Evolutionary conservation across 2,329 filamentous ascomycete genomes (phyloP).

Genomic region (Neonectria magnoliae): DNA sequence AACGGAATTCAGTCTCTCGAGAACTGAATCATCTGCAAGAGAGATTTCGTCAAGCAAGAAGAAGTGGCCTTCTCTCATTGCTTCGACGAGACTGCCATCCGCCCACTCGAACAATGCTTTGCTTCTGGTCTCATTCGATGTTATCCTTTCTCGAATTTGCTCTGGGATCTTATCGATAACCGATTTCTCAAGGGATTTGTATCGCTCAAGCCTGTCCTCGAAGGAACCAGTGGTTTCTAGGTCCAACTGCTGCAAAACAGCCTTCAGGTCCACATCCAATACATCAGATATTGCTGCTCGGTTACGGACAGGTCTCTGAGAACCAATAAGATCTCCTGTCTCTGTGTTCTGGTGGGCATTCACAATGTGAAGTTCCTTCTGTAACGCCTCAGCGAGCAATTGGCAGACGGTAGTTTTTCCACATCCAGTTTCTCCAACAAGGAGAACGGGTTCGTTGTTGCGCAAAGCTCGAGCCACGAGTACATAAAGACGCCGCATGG

Average conservation of each 20-base stretch:
- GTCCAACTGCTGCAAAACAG: slow-evolving; percentile 55
- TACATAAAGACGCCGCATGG: slow-evolving; percentile 91
- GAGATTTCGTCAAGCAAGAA: slow-evolving; percentile 99
- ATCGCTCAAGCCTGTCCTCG: slow-evolving; percentile 67
- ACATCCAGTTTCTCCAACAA: slow-evolving; percentile 96
- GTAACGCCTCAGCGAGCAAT: slow-evolving; percentile 82
- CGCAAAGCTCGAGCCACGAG: slow-evolving; percentile 86
- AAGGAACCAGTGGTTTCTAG: slow-evolving; percentile 54
- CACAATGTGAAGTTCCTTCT: slow-evolving; percentile 83
- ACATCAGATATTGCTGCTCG: slow-evolving; percentile 75
- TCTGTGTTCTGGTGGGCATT: slow-evolving; percentile 99
- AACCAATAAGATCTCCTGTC: slow-evolving; percentile 95
- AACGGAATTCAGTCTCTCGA: slow-evolving; percentile 96
- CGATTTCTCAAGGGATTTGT: slow-evolving; percentile 61
- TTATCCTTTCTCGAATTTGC: slow-evolving; percentile 58
- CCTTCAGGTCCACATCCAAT: slow-evolving; percentile 69
- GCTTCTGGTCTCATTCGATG: slow-evolving; percentile 66
- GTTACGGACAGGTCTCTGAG: slow-evolving; percentile 91
- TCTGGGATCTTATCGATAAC: slow-evolving; percentile 59
- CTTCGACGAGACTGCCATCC: slow-evolving; percentile 91
- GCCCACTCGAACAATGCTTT: slow-evolving; percentile 96
- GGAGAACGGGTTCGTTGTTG: slow-evolving; percentile 91
- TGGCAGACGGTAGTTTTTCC: slow-evolving; percentile 98
- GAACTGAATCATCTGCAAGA: slow-evolving; percentile 93
- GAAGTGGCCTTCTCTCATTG: slow-evolving; percentile 89